A percentile compares a stretch with the other conserved stretches of the same genome.
phyloP scores from a whole-genome alignment of 495 filamentous ascomycete genomes.

The Penicillium lividum region DNA sequence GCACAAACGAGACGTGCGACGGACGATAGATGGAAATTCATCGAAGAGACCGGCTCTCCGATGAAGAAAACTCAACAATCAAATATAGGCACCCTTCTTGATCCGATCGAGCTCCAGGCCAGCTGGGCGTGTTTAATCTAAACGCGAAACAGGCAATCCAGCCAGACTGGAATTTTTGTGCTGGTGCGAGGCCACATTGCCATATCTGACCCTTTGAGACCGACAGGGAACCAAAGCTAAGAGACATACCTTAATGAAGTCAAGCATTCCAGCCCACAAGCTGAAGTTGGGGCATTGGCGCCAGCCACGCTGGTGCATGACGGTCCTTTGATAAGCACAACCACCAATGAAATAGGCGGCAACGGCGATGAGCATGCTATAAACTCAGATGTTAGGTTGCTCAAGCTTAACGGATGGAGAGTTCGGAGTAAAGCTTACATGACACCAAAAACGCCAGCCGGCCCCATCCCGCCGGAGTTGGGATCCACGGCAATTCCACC shows the following conservation, averaged over 20 bases:
- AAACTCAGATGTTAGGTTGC: constrained; percentile 14
- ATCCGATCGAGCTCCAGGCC: constrained; percentile 25
- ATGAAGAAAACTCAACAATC: constrained; percentile 2
- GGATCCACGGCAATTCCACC: constrained; percentile 62
- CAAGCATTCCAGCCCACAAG: constrained; percentile 85
- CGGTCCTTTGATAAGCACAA: constrained; percentile 91
- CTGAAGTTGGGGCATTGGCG: constrained; percentile 91
- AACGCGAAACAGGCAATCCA: constrained; percentile 35
- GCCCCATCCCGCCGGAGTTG: constrained; percentile 70
- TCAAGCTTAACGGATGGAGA: neutral
- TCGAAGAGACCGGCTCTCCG: constrained; percentile 1
- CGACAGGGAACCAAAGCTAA: constrained; percentile 36
- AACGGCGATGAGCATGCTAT: constrained; percentile 66
- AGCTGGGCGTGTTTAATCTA: constrained; percentile 40
- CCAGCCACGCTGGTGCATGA: constrained; percentile 95
- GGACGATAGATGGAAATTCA: neutral
- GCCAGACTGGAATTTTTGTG: constrained; percentile 20
- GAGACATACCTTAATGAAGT: constrained; percentile 76
- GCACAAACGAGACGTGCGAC: constrained; percentile 6
- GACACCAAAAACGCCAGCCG: constrained; percentile 87
- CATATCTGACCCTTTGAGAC: constrained; percentile 24
- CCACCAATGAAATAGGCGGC: constrained; percentile 90
- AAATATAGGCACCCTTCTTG: neutral
- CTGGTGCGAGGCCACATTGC: constrained; percentile 24
- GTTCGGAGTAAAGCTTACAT: constrained; percentile 58